Evolutionary conservation across 129 eudicot species (phyloP).

Genomic region (Saussurea involucrata): DNA sequence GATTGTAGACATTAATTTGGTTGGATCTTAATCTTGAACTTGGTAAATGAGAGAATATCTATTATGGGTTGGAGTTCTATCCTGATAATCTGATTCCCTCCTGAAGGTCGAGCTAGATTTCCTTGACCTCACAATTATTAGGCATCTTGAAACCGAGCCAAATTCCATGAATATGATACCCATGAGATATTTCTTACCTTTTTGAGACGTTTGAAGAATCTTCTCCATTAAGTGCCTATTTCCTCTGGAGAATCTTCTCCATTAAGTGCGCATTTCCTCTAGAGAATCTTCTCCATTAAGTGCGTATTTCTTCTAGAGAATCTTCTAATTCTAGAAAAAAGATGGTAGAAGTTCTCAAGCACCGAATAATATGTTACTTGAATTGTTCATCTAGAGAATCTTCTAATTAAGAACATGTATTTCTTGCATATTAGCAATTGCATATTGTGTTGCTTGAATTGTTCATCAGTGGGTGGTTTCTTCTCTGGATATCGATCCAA

Average conservation of each 20-base stretch:
- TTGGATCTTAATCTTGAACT: neutral
- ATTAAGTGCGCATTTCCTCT: neutral
- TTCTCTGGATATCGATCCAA: too few relatives aligned
- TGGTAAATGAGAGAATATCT: neutral
- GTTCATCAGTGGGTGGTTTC: neutral
- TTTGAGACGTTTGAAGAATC: neutral
- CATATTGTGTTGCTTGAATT: too few relatives aligned
- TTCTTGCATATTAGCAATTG: too few relatives aligned
- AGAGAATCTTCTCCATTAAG: neutral
- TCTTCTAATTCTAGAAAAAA: neutral
- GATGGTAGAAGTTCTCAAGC: neutral
- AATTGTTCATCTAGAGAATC: neutral
- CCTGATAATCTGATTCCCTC: neutral
- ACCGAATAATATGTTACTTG: neutral
- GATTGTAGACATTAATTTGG: neutral
- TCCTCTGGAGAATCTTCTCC: neutral
- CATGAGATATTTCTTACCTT: neutral
- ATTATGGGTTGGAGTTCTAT: neutral
- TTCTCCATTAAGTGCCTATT: neutral
- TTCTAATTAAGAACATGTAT: too few relatives aligned
- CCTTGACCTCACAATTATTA: neutral
- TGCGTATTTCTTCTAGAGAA: too few relatives aligned
- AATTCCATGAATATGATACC: conserved; percentile 11
- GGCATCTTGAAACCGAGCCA: neutral
- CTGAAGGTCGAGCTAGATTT: neutral